A percentile compares a stretch with the other conserved stretches of the same genome.
These are phyloP conservation scores for Neospermospora avenae DNA, from an alignment of 2,329 filamentous ascomycete genomes.

Conservation along the genomic window DNA sequence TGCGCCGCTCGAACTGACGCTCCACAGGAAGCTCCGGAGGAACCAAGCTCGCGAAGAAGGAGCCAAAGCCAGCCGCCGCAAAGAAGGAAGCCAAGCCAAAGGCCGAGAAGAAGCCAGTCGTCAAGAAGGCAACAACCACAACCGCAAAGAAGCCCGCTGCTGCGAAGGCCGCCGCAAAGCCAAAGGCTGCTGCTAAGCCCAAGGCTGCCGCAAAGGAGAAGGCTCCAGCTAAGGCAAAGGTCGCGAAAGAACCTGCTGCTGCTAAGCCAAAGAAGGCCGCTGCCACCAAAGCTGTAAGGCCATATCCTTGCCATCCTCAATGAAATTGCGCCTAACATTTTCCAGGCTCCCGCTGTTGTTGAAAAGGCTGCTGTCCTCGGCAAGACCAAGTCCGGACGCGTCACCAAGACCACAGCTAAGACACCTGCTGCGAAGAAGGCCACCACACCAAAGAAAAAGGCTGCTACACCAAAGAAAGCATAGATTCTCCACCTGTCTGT, in stretches of 20 bases:
- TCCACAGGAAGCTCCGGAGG: constrained; percentile 61
- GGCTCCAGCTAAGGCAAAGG: constrained; percentile 39
- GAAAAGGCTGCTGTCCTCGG: constrained; percentile 59
- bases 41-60: constrained; percentile 68
- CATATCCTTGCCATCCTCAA: not conserved
- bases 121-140: constrained; percentile 36
- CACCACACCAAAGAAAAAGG: constrained; percentile 36
- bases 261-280: constrained; percentile 39
- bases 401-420: constrained; percentile 63
- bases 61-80: constrained; percentile 43
- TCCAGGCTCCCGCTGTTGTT: constrained; percentile 60
- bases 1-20: constrained; percentile 26
- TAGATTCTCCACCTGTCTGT: constrained; percentile 6
- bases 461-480: constrained; percentile 32
- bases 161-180: constrained; percentile 34
- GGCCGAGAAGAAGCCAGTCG: constrained; percentile 38
- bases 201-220: constrained; percentile 43
- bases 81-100: constrained; percentile 36
- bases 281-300: constrained; percentile 29
- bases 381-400: constrained; percentile 71
- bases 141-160: constrained; percentile 24
- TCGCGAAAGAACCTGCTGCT: constrained; percentile 16
- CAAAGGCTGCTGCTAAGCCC: constrained; percentile 31
- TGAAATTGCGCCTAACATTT: constrained; percentile 24
- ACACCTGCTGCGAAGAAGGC: constrained; percentile 43